phyloP scores from a whole-genome alignment of 2,329 filamentous ascomycete genomes.

The Pseudopyrenochaeta lycopersici region DNA sequence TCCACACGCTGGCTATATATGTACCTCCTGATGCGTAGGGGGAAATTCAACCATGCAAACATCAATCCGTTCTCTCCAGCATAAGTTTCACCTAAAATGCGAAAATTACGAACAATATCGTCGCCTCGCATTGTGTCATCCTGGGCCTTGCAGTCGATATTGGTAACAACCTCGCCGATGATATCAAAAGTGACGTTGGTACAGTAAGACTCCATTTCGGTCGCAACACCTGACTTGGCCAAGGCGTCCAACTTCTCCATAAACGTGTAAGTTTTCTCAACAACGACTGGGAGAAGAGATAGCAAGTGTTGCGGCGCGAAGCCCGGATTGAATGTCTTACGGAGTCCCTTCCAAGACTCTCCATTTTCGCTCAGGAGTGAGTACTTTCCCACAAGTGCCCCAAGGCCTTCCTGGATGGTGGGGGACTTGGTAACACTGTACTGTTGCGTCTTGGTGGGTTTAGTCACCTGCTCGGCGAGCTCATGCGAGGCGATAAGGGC shows the following conservation, averaged over 20 bases:
- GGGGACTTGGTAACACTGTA: constrained; percentile 46
- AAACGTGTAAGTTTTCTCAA: constrained; percentile 48
- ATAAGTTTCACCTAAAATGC: constrained; percentile 28
- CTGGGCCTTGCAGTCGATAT: constrained; percentile 41
- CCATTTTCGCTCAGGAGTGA: constrained; percentile 41
- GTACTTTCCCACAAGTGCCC: constrained; percentile 32
- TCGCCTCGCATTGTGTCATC: constrained; percentile 24
- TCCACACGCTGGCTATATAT: constrained; percentile 35
- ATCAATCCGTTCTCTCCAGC: constrained; percentile 27
- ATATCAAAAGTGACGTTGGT: constrained; percentile 47
- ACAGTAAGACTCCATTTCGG: constrained; percentile 42
- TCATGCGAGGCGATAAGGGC: constrained; percentile 40
- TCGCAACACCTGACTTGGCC: constrained; percentile 29
- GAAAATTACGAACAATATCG: constrained; percentile 38
- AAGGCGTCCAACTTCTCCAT: constrained; percentile 39
- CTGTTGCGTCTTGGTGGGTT: constrained; percentile 35
- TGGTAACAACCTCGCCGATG: constrained; percentile 43
- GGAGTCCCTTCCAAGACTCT: constrained; percentile 46
- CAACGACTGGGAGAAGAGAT: constrained; percentile 43
- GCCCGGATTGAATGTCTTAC: constrained; percentile 48
- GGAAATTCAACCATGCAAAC: constrained; percentile 33
- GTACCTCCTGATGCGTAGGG: constrained; percentile 22
- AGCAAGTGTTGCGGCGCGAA: constrained; percentile 49
- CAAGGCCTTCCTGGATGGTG: constrained; percentile 32
- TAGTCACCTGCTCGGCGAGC: constrained; percentile 46